phyloP scores from a whole-genome alignment of 208 protist species.

The Acanthamoeba lenticulata region DNA sequence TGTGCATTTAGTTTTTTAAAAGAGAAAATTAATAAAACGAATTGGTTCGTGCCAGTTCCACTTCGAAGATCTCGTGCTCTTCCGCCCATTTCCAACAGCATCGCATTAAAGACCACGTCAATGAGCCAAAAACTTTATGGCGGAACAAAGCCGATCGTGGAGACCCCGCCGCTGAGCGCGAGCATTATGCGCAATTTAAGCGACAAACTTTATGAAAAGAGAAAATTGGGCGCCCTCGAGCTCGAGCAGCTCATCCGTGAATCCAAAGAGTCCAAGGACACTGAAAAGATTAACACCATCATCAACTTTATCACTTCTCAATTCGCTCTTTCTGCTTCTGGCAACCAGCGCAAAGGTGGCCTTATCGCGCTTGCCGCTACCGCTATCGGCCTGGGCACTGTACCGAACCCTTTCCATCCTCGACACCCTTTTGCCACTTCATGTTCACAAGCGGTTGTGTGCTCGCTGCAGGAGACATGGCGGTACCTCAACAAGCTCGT shows the following conservation, averaged over 20 bases:
- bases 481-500: constrained; percentile 85
- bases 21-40: no score
- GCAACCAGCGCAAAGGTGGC: constrained; percentile 89
- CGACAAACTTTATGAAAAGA: constrained; percentile 86
- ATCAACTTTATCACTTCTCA: constrained; percentile 73
- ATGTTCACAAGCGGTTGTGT: not conserved
- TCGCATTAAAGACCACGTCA: no score
- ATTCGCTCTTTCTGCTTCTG: constrained; percentile 78
- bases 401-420: not conserved
- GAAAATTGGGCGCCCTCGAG: constrained; percentile 84
- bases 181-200: constrained; percentile 72
- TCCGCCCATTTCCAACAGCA: no score
- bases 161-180: not conserved
- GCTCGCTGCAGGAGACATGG: constrained; percentile 62
- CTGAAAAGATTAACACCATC: constrained; percentile 55
- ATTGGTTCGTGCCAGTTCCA: no score
- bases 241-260: constrained; percentile 82
- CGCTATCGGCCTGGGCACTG: constrained; percentile 84
- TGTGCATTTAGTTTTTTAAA: no score
- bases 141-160: not conserved
- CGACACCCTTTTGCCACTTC: not conserved
- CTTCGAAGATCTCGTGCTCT: no score
- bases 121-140: not conserved
- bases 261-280: constrained; percentile 21
- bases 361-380: constrained; percentile 88